These are phyloP conservation scores for Breynia disticha DNA, from an alignment of 441 rosid genomes.

Conservation along the genomic window DNA sequence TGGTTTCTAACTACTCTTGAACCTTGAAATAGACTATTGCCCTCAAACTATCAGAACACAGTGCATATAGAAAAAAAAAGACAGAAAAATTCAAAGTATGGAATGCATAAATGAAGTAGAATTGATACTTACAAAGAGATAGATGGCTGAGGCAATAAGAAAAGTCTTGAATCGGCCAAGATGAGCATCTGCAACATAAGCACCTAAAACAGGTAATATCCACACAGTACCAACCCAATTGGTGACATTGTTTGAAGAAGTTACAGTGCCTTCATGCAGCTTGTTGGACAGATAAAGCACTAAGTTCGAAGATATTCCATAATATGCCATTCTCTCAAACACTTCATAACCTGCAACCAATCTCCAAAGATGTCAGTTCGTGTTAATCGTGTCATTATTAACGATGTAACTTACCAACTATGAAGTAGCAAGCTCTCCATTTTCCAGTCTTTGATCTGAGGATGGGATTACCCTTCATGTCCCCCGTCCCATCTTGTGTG, in stretches of 20 bases:
- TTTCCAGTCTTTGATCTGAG: slow-evolving; percentile 54
- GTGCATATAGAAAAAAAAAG: no score
- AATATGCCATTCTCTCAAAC: slow-evolving; percentile 67
- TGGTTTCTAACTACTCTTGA: no score
- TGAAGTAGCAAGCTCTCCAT: slow-evolving; percentile 64
- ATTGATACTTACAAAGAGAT: slow-evolving; percentile 31
- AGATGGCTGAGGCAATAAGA: slow-evolving; percentile 39
- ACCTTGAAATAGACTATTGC: no score
- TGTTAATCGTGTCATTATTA: no score
- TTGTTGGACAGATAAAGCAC: slow-evolving; percentile 42
- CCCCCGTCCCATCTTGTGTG: slow-evolving; percentile 72
- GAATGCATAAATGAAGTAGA: not conserved
- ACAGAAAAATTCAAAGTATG: no score
- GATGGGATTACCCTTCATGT: slow-evolving; percentile 51
- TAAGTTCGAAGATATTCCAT: slow-evolving; percentile 63
- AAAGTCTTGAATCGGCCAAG: slow-evolving; percentile 81
- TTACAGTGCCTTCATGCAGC: slow-evolving; percentile 60
- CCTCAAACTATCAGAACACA: no score
- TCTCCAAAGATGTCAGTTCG: not conserved
- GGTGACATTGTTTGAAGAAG: slow-evolving; percentile 58
- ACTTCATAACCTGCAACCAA: slow-evolving; percentile 45
- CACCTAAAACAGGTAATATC: slow-evolving; percentile 59
- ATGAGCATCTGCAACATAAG: slow-evolving; percentile 68
- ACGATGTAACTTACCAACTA: slow-evolving; percentile 43
- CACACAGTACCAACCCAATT: slow-evolving; percentile 66